Base-by-base conservation (phyloP, 2,329 filamentous ascomycete species). In the Claviceps maximensis region DNA sequence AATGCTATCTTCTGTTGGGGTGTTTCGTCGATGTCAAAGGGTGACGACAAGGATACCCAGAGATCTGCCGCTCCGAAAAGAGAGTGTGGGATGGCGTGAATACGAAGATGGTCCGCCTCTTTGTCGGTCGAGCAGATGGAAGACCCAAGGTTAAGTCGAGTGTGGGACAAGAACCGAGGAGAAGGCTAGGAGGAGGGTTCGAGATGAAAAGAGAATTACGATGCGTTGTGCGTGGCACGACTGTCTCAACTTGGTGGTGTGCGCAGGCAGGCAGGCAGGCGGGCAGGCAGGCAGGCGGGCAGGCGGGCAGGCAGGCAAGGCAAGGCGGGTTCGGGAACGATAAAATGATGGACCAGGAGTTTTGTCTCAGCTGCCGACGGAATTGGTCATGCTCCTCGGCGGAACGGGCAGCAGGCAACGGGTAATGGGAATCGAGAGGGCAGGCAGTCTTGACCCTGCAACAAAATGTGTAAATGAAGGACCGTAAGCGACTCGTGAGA, bases 281-380 rank as follows among this genome's bases (percentile, higher is more conserved):
- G n/a, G n/a, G n/a, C n/a, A n/a, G n/a, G n/a, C n/a, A n/a, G n/a
- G n/a, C n/a, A n/a, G n/a, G n/a, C n/a, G n/a, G n/a, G n/a, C n/a
- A n/a, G n/a, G n/a, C n/a, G n/a, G n/a, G n/a, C n/a, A n/a, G n/a
- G n/a, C n/a, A n/a, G n/a, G n/a, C n/a, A n/a, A n/a, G n/a, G n/a
- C n/a, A n/a, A n/a, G n/a, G n/a, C n/a, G n/a, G n/a, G n/a, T n/a
- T n/a, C n/a, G n/a, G n/a, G n/a, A 41, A 48, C 38, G 51, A 51
- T 50, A 49, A 47, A 47, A 55, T 42, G 51, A 50, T 40, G 36
- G 50, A 42, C 27, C 29, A 33, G 45, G 48, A 49, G 36, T 42
- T 36, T 36, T 51, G 54, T 55, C 51, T 55, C 51, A 55, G 51
- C 51, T 33, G 42, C 47, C 31, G 54, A 31, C 45, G 42, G 40